Percentiles rank a stretch among this genome's conserved stretches.
Evolutionary conservation across 768 basidiomycete genomes (phyloP).

Genomic region (Pleurotus salmoneostramineus): DNA sequence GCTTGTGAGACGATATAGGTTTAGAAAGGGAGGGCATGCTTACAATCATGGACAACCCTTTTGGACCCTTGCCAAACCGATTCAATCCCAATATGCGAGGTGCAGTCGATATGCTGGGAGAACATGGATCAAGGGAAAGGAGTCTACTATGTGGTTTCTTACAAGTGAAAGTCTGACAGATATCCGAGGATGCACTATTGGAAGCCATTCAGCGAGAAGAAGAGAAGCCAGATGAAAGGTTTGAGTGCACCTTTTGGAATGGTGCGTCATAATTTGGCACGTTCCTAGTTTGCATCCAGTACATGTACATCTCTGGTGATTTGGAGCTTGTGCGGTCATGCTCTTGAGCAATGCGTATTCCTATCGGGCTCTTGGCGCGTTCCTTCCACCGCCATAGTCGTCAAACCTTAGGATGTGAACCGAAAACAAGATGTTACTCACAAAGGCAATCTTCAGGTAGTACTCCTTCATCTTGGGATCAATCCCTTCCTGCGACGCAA

Average conservation of each 20-base stretch:
- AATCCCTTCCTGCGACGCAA: too few relatives aligned
- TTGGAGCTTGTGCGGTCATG: slow-evolving; percentile 41
- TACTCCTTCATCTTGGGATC: neutral
- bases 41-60: slow-evolving; percentile 59
- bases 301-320: slow-evolving; percentile 45
- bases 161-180: slow-evolving; percentile 79
- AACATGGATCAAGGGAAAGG: slow-evolving; percentile 10
- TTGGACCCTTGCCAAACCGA: slow-evolving; percentile 43
- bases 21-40: slow-evolving; percentile 17
- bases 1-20: neutral
- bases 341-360: slow-evolving; percentile 50
- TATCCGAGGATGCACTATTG: slow-evolving; percentile 74
- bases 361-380: slow-evolving; percentile 64
- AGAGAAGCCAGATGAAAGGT: neutral
- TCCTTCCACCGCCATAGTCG: slow-evolving; percentile 38
- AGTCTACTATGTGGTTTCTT: slow-evolving; percentile 19
- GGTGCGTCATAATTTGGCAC: slow-evolving; percentile 62
- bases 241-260: slow-evolving; percentile 65
- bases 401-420: neutral
- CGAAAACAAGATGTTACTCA: slow-evolving; percentile 11
- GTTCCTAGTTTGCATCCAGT: slow-evolving; percentile 78
- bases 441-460: slow-evolving; percentile 25
- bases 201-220: neutral
- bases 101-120: slow-evolving; percentile 52
- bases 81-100: slow-evolving; percentile 51